A percentile compares a stretch with the other conserved stretches of the same genome.
phyloP scores from a whole-genome alignment of 768 basidiomycete genomes.

The Atractiella rhizophila region DNA sequence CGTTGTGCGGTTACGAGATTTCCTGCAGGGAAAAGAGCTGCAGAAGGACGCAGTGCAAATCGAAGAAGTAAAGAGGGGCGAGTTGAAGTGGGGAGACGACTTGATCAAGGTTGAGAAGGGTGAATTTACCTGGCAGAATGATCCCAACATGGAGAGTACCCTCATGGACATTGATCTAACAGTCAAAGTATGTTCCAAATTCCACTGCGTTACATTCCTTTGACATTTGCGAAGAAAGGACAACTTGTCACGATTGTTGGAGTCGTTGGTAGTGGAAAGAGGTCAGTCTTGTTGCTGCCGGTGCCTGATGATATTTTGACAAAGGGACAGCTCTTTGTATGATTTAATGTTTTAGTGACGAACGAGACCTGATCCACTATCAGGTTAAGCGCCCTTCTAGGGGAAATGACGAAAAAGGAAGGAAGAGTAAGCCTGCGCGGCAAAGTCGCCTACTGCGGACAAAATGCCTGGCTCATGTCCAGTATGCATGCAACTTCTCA shows the following conservation, averaged over 20 bases:
- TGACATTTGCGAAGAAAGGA: constrained; percentile 37
- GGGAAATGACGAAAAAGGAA: constrained; percentile 29
- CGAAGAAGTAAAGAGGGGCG: constrained; percentile 27
- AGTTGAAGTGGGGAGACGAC: constrained; percentile 34
- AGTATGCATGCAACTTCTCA: neutral
- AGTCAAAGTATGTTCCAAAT: constrained; percentile 3
- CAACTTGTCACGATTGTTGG: constrained; percentile 66
- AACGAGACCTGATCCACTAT: too few relatives aligned
- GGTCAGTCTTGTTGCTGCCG: constrained; percentile 5
- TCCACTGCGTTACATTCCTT: neutral
- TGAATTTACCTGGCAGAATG: constrained; percentile 56
- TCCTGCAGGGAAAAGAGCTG: constrained; percentile 53
- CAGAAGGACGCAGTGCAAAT: constrained; percentile 48
- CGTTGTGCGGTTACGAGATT: constrained; percentile 29
- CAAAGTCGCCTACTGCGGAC: constrained; percentile 16
- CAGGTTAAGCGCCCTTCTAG: constrained; percentile 6
- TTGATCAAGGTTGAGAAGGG: constrained; percentile 46
- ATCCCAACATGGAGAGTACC: constrained; percentile 32
- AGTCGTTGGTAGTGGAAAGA: constrained; percentile 68
- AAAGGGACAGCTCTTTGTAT: constrained; percentile 34
- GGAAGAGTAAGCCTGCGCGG: constrained; percentile 38
- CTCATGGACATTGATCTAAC: constrained; percentile 49
- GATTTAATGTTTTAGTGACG: constrained; percentile 63
- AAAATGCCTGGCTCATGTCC: constrained; percentile 31
- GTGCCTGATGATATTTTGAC: neutral